Evolutionary conservation across 2,329 filamentous ascomycete species (phyloP), one percentile per base, ranked within the genome.

Genomic region (Colletotrichum tamarilloi): DNA sequence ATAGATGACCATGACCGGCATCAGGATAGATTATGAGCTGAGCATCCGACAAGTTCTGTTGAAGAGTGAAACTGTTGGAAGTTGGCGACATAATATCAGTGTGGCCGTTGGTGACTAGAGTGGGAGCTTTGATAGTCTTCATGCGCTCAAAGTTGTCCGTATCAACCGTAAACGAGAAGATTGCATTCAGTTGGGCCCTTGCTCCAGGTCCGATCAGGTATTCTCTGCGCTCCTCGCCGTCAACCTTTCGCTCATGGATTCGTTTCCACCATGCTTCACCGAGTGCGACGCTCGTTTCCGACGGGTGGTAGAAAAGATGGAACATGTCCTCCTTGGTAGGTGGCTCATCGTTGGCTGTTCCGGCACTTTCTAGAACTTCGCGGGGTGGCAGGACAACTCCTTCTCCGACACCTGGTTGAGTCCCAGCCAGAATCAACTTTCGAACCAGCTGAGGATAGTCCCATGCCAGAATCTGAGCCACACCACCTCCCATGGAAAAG

Each of bases 401-500:
- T 49, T 49, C 19, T 49, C 42, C 42, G 19, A 49, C 8, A n/a
- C 42, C 42, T 49, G 42, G 42, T 22, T 49, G 42, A 19, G 42
- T 49, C 8, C 42, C 42, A 49, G 42, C 42, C 42, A 49, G 42
- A 11, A 49, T 49, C 42, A 49, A 49, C 38, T 14, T 19, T 52
- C 6, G 57, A 42, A 22, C 22, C 19, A 42, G 38, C 16, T 42
- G 38, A 42, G 52, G 63, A 28, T 66, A 46, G 3, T 66, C 52
- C 63, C 87, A 79, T 2, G 85, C 84, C 4, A 87, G 78, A 60
- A 86, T 77, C 74, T 88, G 87, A 7, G 84, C 86, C 5, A 82
- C 82, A 38, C 80, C 82, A 0, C 86, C 87, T 16, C 87, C 86
- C 82, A 89, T 86, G 11, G 84, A 87, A 77, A 86, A 89, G 1